A percentile compares a stretch with the other conserved stretches of the same genome.
These are phyloP conservation scores for Parascedosporium putredinis DNA, from an alignment of 2,329 filamentous ascomycete species.

Conservation along the genomic window DNA sequence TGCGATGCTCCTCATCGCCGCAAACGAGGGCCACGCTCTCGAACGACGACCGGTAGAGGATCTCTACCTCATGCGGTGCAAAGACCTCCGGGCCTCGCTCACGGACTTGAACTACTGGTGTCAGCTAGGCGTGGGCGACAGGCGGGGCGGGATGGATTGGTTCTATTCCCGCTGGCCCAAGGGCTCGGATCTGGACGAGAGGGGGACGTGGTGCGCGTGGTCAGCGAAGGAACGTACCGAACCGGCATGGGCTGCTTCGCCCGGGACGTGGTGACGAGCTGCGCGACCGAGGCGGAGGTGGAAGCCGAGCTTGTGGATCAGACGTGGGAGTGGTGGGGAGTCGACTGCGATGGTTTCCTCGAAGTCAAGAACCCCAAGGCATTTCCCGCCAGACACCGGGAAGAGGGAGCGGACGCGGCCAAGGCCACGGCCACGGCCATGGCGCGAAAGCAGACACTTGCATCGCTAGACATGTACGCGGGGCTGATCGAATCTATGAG, in stretches of 20 bases:
- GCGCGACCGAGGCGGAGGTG: conserved; percentile 23
- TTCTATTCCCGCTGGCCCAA: conserved; percentile 69
- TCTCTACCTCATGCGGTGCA: conserved; percentile 58
- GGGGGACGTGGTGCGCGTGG: conserved; percentile 61
- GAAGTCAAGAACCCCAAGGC: conserved; percentile 12
- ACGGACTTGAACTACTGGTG: conserved; percentile 92
- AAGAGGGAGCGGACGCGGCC: no score
- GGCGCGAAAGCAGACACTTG: neutral
- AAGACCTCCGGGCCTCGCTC: conserved; percentile 72
- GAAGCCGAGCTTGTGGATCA: conserved; percentile 57
- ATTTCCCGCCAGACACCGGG: conserved; percentile 39
- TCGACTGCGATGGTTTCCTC: conserved; percentile 52
- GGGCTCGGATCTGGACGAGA: conserved; percentile 57
- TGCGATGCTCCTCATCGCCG: conserved; percentile 71
- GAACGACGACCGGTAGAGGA: conserved; percentile 53
- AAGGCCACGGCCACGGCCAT: conserved; percentile 13
- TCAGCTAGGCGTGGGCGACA: conserved; percentile 85
- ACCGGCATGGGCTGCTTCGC: conserved; percentile 68
- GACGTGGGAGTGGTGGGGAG: conserved; percentile 55
- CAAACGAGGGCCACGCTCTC: conserved; percentile 79
- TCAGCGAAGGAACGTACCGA: conserved; percentile 71
- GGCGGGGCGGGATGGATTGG: conserved; percentile 84
- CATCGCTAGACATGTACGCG: conserved; percentile 38
- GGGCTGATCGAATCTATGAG: conserved; percentile 51
- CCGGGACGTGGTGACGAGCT: conserved; percentile 40